phyloP scores from a whole-genome alignment of 2,329 filamentous ascomycete genomes.

The Trichoderma pleuroti region DNA sequence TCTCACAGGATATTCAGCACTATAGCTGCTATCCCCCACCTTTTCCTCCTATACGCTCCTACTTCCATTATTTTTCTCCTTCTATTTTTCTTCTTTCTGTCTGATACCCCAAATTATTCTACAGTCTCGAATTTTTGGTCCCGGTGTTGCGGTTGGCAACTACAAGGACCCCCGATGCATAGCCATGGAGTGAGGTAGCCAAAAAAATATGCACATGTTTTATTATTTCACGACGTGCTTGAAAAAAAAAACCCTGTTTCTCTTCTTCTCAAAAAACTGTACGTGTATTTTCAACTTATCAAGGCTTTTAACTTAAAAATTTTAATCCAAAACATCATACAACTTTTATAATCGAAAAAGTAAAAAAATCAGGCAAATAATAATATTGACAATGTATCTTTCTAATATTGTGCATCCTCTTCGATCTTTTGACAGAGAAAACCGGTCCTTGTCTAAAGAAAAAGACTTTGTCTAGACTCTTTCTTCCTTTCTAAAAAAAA shows the following conservation, averaged over 20 bases:
- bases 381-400: not conserved
- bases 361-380: not conserved
- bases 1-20: not conserved
- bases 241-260: not conserved
- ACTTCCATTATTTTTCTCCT: not conserved
- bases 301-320: not conserved
- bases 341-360: not conserved
- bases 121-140: slow-evolving; percentile 7
- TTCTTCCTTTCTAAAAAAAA: not conserved
- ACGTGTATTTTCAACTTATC: not conserved
- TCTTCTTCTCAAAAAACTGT: not conserved
- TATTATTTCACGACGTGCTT: slow-evolving; percentile 17
- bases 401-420: not conserved
- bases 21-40: not conserved
- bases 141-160: slow-evolving; percentile 4
- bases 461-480: not conserved
- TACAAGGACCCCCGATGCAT: slow-evolving; percentile 22
- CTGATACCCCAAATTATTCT: slow-evolving; percentile 16
- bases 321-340: not conserved
- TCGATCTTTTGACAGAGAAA: not conserved
- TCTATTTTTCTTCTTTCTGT: not conserved
- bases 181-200: slow-evolving; percentile 23
- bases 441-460: not conserved
- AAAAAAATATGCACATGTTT: slow-evolving; percentile 18
- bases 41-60: not conserved